Percentiles rank a stretch among this genome's conserved stretches.
Conservation (phyloP, 768 basidiomycete genomes). For the Candolleomyces eurysporus region DNA sequence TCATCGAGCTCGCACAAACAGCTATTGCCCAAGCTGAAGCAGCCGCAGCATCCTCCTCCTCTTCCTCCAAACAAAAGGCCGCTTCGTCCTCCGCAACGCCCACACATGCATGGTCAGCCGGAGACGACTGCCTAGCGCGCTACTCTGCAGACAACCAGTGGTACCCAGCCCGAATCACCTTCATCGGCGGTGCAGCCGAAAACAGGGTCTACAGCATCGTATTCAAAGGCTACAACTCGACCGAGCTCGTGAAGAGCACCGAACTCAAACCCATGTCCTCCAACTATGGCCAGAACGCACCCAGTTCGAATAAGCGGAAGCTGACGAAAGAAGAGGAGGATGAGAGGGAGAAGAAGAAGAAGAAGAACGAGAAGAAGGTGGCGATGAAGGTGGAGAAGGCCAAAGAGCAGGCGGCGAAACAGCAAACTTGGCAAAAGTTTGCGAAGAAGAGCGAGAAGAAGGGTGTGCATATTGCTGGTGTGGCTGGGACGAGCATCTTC, state of each 20-base stretch:
- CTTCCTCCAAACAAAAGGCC: constrained; percentile 58
- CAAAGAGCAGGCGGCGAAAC: constrained; percentile 82
- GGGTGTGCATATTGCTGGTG: constrained; percentile 86
- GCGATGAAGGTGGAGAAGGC: constrained; percentile 83
- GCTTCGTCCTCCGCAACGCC: constrained; percentile 40
- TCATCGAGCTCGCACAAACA: constrained; percentile 76
- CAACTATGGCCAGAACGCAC: constrained; percentile 46
- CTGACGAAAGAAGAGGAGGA: constrained; percentile 78
- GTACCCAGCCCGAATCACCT: constrained; percentile 89
- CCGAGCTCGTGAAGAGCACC: constrained; percentile 73
- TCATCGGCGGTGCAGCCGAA: constrained; percentile 76
- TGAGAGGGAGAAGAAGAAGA: constrained; percentile 86
- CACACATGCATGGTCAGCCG: constrained; percentile 65
- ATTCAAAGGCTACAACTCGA: constrained; percentile 90
- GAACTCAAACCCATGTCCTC: constrained; percentile 71
- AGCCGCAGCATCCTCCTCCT: constrained; percentile 28
- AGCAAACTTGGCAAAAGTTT: constrained; percentile 92
- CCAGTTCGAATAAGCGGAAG: constrained; percentile 70
- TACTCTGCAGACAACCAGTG: constrained; percentile 82
- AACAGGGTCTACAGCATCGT: constrained; percentile 86
- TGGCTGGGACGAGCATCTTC: constrained; percentile 88
- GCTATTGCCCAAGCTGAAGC: constrained; percentile 68
- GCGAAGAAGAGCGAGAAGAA: constrained; percentile 94
- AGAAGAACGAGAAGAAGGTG: constrained; percentile 93
- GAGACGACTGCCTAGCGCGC: constrained; percentile 83